Conservation (phyloP, 2,329 filamentous ascomycete species). For the Alternaria angustiovoidea region DNA sequence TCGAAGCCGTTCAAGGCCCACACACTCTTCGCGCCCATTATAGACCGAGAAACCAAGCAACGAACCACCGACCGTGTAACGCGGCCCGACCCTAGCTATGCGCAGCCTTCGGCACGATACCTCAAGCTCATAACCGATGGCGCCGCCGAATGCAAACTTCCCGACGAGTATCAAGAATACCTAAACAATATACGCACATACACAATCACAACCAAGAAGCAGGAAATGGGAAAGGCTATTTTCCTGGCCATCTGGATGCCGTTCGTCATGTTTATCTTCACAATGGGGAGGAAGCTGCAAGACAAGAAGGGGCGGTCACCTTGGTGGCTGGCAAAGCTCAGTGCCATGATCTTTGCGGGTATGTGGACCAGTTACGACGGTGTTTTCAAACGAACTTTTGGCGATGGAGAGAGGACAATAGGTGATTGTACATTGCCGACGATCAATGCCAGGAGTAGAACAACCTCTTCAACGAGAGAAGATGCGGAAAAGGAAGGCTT, state of each 20-base stretch:
- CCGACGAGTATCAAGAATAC: constrained; percentile 78
- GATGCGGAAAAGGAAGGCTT: constrained; percentile 23
- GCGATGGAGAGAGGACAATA: constrained; percentile 79
- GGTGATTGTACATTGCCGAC: constrained; percentile 28
- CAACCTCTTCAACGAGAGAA: background rate
- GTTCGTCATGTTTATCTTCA: constrained; percentile 63
- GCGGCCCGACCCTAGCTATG: constrained; percentile 74
- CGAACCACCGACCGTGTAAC: constrained; percentile 55
- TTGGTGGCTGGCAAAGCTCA: constrained; percentile 66
- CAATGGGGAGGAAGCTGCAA: constrained; percentile 60
- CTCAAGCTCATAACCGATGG: constrained; percentile 81
- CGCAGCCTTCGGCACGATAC: constrained; percentile 85
- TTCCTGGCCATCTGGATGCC: constrained; percentile 70
- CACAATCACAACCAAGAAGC: constrained; percentile 70
- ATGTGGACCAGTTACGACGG: constrained; percentile 73
- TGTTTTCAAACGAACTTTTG: constrained; percentile 73
- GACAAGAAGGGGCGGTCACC: constrained; percentile 74
- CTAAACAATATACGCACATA: constrained; percentile 75
- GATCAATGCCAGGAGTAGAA: background rate
- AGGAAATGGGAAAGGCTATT: constrained; percentile 70
- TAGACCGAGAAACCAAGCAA: constrained; percentile 25
- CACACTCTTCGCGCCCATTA: constrained; percentile 76
- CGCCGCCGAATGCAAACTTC: constrained; percentile 80
- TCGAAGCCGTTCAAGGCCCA: constrained; percentile 78
- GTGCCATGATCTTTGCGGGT: constrained; percentile 62